Evolutionary conservation across 2,329 filamentous ascomycete species (phyloP).

Genomic region (Colletotrichum sp.): DNA sequence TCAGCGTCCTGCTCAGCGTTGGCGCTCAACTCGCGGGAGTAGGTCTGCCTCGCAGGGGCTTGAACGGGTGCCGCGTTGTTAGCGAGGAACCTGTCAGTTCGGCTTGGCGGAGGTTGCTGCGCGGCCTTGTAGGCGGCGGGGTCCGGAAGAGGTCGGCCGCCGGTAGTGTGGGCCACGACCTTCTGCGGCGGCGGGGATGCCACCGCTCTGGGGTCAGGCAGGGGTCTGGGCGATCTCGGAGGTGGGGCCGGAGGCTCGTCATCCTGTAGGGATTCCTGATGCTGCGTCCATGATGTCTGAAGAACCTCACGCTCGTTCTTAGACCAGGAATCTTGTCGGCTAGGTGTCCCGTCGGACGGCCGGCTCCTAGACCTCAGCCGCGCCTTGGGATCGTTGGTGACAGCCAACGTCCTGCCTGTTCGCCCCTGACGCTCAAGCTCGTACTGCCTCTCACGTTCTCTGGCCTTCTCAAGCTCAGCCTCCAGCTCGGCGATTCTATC

Average conservation of each 20-base stretch:
- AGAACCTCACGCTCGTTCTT: constrained; percentile 69
- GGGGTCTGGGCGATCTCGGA: constrained; percentile 39
- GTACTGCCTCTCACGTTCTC: constrained; percentile 68
- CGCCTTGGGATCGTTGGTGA: constrained; percentile 32
- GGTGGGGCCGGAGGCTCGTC: constrained; percentile 29
- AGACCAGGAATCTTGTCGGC: constrained; percentile 69
- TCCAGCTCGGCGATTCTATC: constrained; percentile 68
- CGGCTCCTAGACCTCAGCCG: constrained; percentile 31
- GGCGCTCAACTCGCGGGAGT: constrained; percentile 59
- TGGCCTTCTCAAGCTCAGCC: constrained; percentile 66
- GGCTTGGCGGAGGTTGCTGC: constrained; percentile 35
- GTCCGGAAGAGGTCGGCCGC: constrained; percentile 59
- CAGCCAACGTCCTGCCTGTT: constrained; percentile 27
- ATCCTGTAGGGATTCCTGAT: constrained; percentile 38
- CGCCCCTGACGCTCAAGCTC: constrained; percentile 62
- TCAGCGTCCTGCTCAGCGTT: constrained; percentile 68
- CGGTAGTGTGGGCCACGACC: constrained; percentile 43
- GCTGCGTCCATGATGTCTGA: constrained; percentile 56
- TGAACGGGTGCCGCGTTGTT: constrained; percentile 54
- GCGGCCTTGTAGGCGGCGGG: constrained; percentile 39
- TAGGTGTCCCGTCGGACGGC: constrained; percentile 37
- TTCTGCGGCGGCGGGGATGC: constrained; percentile 29
- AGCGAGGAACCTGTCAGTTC: constrained; percentile 64
- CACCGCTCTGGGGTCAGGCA: constrained; percentile 42
- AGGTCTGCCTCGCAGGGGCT: constrained; percentile 49